A percentile compares a stretch with the other conserved stretches of the same genome.
Conservation (phyloP, 148 eudicot genomes). For the Vaccinium myrtillus region DNA sequence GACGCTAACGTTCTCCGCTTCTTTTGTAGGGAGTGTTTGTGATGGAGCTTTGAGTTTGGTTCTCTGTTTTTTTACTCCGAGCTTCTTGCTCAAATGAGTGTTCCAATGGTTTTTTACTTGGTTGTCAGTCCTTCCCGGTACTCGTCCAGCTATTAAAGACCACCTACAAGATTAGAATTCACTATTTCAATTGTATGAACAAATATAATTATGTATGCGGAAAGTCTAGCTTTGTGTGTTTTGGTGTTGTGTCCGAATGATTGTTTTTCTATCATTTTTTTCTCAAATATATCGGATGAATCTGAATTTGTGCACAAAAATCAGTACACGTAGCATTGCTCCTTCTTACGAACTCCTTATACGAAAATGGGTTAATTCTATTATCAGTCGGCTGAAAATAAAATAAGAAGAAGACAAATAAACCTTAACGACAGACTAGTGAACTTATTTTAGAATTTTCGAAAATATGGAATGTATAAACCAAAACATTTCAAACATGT, state of each 20-base stretch:
- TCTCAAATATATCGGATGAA: background rate
- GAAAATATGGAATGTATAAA: too few relatives aligned
- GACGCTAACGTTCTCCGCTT: background rate
- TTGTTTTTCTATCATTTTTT: too few relatives aligned
- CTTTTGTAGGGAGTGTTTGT: background rate
- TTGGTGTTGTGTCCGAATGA: too few relatives aligned
- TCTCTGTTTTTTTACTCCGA: background rate
- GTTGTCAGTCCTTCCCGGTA: constrained; percentile 14
- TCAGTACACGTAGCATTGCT: background rate
- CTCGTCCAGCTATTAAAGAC: constrained; percentile 17
- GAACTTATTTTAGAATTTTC: too few relatives aligned
- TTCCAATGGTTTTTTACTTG: constrained; percentile 18
- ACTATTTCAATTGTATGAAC: background rate
- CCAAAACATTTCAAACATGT: background rate
- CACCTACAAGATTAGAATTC: constrained; percentile 14
- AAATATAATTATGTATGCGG: background rate
- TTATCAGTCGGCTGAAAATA: too few relatives aligned
- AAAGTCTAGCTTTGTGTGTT: background rate
- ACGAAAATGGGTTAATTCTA: background rate
- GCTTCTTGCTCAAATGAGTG: constrained; percentile 21
- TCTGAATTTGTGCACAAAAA: background rate
- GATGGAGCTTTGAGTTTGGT: background rate
- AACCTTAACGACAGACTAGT: too few relatives aligned
- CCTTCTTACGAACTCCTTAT: background rate
- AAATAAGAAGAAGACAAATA: too few relatives aligned